phyloP scores from a whole-genome alignment of 345 rosid species.

The Hibiscus syriacus region DNA sequence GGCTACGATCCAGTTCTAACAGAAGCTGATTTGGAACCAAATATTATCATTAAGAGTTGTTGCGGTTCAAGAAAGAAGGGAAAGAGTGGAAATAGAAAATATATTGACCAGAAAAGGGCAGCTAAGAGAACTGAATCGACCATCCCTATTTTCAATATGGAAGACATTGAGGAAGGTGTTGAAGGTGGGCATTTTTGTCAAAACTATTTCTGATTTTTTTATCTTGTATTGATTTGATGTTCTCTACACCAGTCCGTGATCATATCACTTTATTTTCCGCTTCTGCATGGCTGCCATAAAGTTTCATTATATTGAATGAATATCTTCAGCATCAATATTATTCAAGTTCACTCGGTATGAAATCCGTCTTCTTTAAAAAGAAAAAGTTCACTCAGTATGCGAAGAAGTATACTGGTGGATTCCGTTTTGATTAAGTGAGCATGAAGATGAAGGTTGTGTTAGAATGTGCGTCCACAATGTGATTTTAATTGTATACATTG shows the following conservation, averaged over 20 bases:
- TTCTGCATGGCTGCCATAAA: neutral
- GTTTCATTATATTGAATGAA: neutral
- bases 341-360: too few species aligned
- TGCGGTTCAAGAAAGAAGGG: slow-evolving; percentile 95
- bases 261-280: neutral
- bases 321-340: neutral
- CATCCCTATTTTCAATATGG: slow-evolving; percentile 94
- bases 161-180: slow-evolving; percentile 93
- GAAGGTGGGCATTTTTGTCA: slow-evolving; percentile 58
- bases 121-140: slow-evolving; percentile 90
- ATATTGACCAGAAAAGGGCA: slow-evolving; percentile 68
- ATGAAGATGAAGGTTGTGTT: neutral
- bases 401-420: neutral
- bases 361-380: too few species aligned
- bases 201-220: neutral
- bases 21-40: slow-evolving; percentile 91
- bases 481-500: slow-evolving; percentile 4
- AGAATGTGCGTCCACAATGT: neutral
- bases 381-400: too few species aligned
- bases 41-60: slow-evolving; percentile 90
- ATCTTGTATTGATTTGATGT: neutral
- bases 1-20: slow-evolving; percentile 98
- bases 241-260: neutral
- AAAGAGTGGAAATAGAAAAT: slow-evolving; percentile 60
- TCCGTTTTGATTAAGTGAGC: neutral